phyloP scores from a whole-genome alignment of 2,329 filamentous ascomycete genomes.

The Pseudocercospora fijiensis region DNA sequence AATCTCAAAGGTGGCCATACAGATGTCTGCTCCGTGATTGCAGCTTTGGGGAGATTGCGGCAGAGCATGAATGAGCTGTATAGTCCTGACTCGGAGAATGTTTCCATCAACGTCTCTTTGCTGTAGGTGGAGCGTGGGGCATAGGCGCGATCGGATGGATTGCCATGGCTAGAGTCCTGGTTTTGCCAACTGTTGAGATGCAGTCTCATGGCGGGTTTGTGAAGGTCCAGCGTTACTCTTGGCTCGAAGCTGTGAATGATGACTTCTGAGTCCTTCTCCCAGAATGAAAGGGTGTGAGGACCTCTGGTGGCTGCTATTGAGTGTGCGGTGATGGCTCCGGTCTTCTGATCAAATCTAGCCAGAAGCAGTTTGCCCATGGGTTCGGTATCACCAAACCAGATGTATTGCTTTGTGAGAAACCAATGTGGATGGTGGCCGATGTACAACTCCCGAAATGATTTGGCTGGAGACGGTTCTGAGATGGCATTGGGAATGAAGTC shows the following conservation, averaged over 20 bases:
- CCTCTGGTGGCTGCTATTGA: constrained; percentile 67
- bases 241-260: constrained; percentile 50
- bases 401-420: constrained; percentile 76
- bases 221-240: constrained; percentile 66
- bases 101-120: constrained; percentile 55
- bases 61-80: constrained; percentile 69
- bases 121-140: constrained; percentile 36
- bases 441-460: constrained; percentile 70
- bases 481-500: constrained; percentile 62
- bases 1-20: constrained; percentile 76
- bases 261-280: constrained; percentile 60
- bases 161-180: constrained; percentile 24
- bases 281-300: constrained; percentile 57
- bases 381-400: constrained; percentile 80
- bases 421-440: constrained; percentile 73
- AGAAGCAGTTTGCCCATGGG: constrained; percentile 74
- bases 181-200: constrained; percentile 34
- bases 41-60: constrained; percentile 48
- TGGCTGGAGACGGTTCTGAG: constrained; percentile 56
- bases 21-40: constrained; percentile 39
- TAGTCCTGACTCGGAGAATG: constrained; percentile 46
- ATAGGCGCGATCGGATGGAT: constrained; percentile 21
- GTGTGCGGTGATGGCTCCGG: constrained; percentile 78
- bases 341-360: constrained; percentile 69
- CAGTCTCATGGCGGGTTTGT: constrained; percentile 62